These are phyloP conservation scores for Leccinum barrowsii DNA, from an alignment of 768 basidiomycete genomes.

Conservation along the genomic window DNA sequence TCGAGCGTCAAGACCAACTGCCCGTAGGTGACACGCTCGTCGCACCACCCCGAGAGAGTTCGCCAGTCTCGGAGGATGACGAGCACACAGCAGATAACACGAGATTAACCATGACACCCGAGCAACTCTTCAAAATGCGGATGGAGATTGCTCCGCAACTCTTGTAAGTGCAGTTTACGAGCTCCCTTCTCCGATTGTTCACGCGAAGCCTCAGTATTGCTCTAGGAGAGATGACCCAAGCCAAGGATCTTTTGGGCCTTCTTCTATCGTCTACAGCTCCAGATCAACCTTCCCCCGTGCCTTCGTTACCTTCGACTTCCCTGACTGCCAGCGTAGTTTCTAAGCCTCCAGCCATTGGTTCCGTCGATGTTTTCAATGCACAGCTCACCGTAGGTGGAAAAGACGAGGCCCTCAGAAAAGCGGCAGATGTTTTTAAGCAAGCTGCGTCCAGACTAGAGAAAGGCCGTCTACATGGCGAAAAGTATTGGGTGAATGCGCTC, in stretches of 20 bases:
- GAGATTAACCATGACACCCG: conserved; percentile 57
- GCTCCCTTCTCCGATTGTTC: conserved; percentile 4
- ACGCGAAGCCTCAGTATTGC: conserved; percentile 50
- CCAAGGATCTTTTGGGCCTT: conserved; percentile 63
- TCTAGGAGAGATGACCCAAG: conserved; percentile 75
- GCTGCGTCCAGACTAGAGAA: conserved; percentile 70
- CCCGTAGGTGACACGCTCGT: conserved; percentile 19
- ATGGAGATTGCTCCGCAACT: conserved; percentile 67
- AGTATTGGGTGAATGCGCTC: conserved; percentile 80
- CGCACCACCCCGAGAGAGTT: conserved; percentile 25
- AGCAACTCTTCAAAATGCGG: conserved; percentile 73
- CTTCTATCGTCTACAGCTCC: conserved; percentile 46
- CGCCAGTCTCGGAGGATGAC: conserved; percentile 27
- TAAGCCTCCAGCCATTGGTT: conserved; percentile 61
- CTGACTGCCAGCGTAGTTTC: conserved; percentile 64
- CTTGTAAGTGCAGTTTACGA: conserved; percentile 48
- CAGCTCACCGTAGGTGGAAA: conserved; percentile 75
- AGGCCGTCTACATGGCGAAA: conserved; percentile 57
- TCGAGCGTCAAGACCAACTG: conserved; percentile 46
- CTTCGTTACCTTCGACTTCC: conserved; percentile 30
- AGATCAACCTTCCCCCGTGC: conserved; percentile 30
- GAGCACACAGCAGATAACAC: conserved; percentile 29
- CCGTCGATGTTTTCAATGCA: conserved; percentile 68
- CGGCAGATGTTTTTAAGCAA: conserved; percentile 63
- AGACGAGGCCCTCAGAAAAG: conserved; percentile 74